Evolutionary conservation across 441 rosid species (phyloP), one percentile per base, ranked within the genome.

Genomic region (Adansonia grandidieri): DNA sequence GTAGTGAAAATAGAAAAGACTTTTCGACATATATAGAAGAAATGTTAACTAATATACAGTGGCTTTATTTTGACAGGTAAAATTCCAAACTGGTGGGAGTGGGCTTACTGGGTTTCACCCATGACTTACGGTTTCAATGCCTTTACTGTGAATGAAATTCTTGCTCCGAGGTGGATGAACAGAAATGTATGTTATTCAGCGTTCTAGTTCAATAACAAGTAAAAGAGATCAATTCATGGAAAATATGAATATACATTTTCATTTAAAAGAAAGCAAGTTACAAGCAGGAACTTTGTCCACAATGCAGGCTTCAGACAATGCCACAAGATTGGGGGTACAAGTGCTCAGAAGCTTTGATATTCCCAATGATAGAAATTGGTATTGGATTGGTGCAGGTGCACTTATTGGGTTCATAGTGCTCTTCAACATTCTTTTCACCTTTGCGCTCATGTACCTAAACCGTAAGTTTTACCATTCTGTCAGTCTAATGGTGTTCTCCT

Each of bases 21-120:
- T 28, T 28, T 28, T 28, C 32, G n/a, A 51, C 14, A 10, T 61
- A 61, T 9, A 61, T 11, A 8, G 10, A 24, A 2, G 5, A 61
- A 63, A 63, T 2, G 48, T 50, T 58, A 32, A 63, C 19, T 58
- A 66, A 76, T 24, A 67, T 9, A 47, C 19, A 17, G 20, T 22
- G 6, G 32, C 9, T 77, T 42, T 9, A 48, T 76, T 65, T 47
- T 82, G 37, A 82, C 84, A 93, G 93, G 71, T 61, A 56, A 88
- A 65, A 91, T 93, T 68, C 98, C 97, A 17, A 80, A 42, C 0
- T 93, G 98, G 99, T 94, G 93, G 97, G 75, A 74, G 6, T 96
- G 97, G 99, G 95, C 86, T 63, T 88, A 91, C 73, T 94, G 99
- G 99, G 62, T 86, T 17, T 96, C 98, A 0, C 99, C 99, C 40